Base-by-base conservation (phyloP, 106 monocot species). In the Dioscorea zingiberensis region DNA sequence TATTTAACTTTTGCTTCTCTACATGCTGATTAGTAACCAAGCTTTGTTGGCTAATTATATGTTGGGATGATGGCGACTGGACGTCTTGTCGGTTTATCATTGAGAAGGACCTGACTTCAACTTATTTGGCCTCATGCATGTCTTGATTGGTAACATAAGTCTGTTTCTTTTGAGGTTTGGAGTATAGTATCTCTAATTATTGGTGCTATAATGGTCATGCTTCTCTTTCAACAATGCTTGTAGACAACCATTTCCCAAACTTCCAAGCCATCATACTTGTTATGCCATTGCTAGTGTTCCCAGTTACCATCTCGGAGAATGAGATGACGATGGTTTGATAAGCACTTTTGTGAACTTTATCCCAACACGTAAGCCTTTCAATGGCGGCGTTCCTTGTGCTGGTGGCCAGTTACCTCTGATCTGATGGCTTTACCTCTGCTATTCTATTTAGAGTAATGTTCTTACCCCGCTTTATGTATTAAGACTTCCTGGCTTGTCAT, bases 211-310 rank as follows among this genome's bases (percentile, higher is more conserved):
- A 51, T 51, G 8, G 19, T 15, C 14, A 27, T 44, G 45, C 29
- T 27, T 72, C 66, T 3, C 66, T 72, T 67, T 72, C 66, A 53
- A 60, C 72, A 54, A 78, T 62, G 60, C 78, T 78, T 78, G 78
- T 21, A 68, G 78, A 78, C 78, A 73, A 78, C 68, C 54, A 25
- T 71, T 78, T 78, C 54, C 66, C 67, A 68, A 38, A 62, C 29
- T 55, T 47, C 9, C 53, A 76, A 76, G 76, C 68, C 66, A 72
- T 72, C 72, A 47, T 51, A 51, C 18, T 13, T 51, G 15, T 13
- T 13, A 8, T 1, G 3, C 13, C 51, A 16, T 51, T 51, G 19
- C 19, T 51, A 51, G 4, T 18, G 51, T 51, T 51, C 0, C 19
- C 4, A 51, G 4, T 46, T 23, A 7, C 28, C 53, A 59, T 25